Conservation (phyloP, 2,329 filamentous ascomycete species). For the Fusarium liriodendri region DNA sequence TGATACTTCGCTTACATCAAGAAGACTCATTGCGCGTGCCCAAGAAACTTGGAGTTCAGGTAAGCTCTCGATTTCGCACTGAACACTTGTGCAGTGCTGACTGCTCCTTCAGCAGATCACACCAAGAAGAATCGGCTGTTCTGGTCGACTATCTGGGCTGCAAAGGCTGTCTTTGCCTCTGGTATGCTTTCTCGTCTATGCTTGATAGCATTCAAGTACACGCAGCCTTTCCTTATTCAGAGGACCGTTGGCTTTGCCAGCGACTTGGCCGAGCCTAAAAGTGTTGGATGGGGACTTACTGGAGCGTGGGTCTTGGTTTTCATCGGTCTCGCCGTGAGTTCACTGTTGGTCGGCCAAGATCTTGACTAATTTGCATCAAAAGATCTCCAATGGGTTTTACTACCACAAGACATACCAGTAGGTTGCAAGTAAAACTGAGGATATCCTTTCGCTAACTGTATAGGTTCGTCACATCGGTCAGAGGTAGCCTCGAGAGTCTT, state of each 20-base stretch:
- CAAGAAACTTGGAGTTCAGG: not conserved
- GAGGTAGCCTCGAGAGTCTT: slow-evolving; percentile 13
- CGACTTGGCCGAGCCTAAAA: not conserved
- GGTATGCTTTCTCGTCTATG: slow-evolving; percentile 10
- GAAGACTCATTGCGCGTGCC: not conserved
- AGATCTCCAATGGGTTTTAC: slow-evolving; percentile 13
- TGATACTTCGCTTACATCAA: not conserved
- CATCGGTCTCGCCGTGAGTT: slow-evolving; percentile 10
- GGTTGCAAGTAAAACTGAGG: not conserved
- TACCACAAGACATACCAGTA: slow-evolving; percentile 20
- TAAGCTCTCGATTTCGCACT: not conserved
- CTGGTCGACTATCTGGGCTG: slow-evolving; percentile 10
- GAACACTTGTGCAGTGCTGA: not conserved
- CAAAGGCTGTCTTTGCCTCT: not conserved
- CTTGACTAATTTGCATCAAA: too few relatives aligned
- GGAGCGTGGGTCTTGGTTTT: slow-evolving; percentile 12
- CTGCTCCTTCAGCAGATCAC: not conserved
- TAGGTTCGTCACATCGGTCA: slow-evolving; percentile 10
- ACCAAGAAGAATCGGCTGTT: slow-evolving; percentile 9
- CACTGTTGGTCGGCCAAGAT: too few relatives aligned
- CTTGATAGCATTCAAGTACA: slow-evolving; percentile 16
- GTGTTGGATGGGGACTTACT: slow-evolving; percentile 15
- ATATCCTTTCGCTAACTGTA: not conserved
- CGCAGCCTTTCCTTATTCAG: slow-evolving; percentile 13
- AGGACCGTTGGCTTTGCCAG: slow-evolving; percentile 5